Percentiles rank a stretch among this genome's conserved stretches.
These are phyloP conservation scores for Dendrobium officinale DNA, from an alignment of 106 monocot species.

Conservation along the genomic window DNA sequence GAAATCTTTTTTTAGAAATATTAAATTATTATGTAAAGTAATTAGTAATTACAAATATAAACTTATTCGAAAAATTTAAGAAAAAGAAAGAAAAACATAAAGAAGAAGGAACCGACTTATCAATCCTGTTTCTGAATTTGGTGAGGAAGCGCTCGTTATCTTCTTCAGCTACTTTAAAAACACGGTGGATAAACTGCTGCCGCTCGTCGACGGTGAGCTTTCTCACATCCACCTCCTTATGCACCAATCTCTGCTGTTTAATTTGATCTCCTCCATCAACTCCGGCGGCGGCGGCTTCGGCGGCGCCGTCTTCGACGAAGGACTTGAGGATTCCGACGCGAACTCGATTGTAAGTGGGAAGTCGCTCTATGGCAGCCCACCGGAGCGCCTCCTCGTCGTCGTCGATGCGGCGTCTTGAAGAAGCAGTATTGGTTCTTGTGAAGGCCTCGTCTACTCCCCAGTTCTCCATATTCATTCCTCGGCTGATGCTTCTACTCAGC, in stretches of 20 bases:
- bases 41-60: too few species aligned
- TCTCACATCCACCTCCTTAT: slow-evolving; percentile 53
- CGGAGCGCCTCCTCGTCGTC: slow-evolving; percentile 63
- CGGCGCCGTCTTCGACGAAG: not conserved
- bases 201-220: slow-evolving; percentile 39
- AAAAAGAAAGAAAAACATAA: not conserved
- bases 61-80: too few species aligned
- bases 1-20: too few species aligned
- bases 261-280: too few species aligned
- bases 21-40: too few species aligned
- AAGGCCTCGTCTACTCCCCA: slow-evolving; percentile 57
- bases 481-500: slow-evolving; percentile 32
- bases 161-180: slow-evolving; percentile 61
- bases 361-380: slow-evolving; percentile 68
- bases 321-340: slow-evolving; percentile 41
- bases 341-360: slow-evolving; percentile 53
- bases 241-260: slow-evolving; percentile 8
- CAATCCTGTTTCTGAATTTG: slow-evolving; percentile 46
- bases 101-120: slow-evolving; percentile 21
- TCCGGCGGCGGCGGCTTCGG: slow-evolving; percentile 5
- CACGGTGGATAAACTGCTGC: slow-evolving; percentile 51
- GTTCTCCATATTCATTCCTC: slow-evolving; percentile 28
- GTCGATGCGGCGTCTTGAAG: slow-evolving; percentile 7
- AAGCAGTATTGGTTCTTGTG: not conserved
- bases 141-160: slow-evolving; percentile 57